Evolutionary conservation across 1,284 basidiomycete species (phyloP).

Genomic region (Mycena sp.): DNA sequence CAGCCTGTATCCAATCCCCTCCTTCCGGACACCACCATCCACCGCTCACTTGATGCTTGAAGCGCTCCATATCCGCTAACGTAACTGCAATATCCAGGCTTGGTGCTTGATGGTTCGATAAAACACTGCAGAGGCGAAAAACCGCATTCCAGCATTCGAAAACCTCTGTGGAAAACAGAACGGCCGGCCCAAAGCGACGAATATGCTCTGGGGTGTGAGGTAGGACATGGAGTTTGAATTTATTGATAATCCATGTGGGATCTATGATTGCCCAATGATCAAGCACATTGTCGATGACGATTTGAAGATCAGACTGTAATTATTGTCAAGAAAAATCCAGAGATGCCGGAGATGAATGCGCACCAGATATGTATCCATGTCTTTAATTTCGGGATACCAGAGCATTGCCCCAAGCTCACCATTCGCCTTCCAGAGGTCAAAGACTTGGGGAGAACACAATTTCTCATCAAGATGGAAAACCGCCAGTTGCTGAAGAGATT

Average conservation of each 20-base stretch:
- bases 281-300: slow-evolving; percentile 42
- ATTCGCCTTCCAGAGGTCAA: no score
- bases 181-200: slow-evolving; percentile 43
- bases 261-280: slow-evolving; percentile 37
- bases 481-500: no score
- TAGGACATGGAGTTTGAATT: slow-evolving; percentile 49
- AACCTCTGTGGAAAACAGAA: slow-evolving; percentile 44
- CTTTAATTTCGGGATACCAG: slow-evolving; percentile 46
- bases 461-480: no score
- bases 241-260: slow-evolving; percentile 40
- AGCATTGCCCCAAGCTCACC: slow-evolving; percentile 44
- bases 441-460: no score
- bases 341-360: slow-evolving; percentile 6
- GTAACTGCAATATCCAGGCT: no score
- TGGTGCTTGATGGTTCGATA: no score
- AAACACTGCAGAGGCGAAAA: slow-evolving; percentile 46
- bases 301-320: slow-evolving; percentile 39
- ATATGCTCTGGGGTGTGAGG: slow-evolving; percentile 43
- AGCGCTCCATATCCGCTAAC: no score
- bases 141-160: slow-evolving; percentile 51
- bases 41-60: no score
- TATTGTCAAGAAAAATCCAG: neutral
- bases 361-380: slow-evolving; percentile 46
- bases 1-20: neutral
- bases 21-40: no score